Evolutionary conservation across 306 rosid species (phyloP), one percentile per base, ranked within the genome.

Genomic region (Hylodesmum podocarpum): DNA sequence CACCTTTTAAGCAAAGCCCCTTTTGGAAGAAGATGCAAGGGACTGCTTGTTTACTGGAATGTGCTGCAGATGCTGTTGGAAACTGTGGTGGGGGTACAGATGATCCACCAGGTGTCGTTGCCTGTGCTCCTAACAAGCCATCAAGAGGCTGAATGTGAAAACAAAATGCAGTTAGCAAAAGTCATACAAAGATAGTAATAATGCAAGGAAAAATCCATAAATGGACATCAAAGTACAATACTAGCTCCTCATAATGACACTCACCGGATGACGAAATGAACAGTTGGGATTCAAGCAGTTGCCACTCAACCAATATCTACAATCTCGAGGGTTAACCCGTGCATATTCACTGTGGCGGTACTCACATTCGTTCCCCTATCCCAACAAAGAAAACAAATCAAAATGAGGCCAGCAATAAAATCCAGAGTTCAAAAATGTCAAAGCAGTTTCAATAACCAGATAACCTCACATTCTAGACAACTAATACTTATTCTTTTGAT

Each of bases 301-400:
- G 16, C 99, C 98, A 78, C 86, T 89, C 89, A 91, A 87, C 99
- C 99, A 96, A 77, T 85, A 96, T 85, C 90, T 89, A 83, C 99
- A 96, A 83, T 96, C 99, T 84, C 99, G 86, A 24, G 99, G 98
- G 79, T 96, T 96, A 63, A 92, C 87, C 41, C 97, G 86, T 11
- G 99, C 99, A 73, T 85, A 88, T 74, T 96, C 99, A 63, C 97
- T 96, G 49, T 96, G 99, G 43, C 99, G 98, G 82, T 92, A 96
- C 76, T 96, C 99, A 1, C 99, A 96, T 84, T 96, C 99, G 79
- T 81, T 81, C 33, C 99, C 99, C 99, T 96, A 62, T 74, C 51
- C 65, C 78, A 58, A 85, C 43, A 58, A 73, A 62, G 68, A 40
- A 33, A 72, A 28, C 71, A 77, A 41, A 73, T 81, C 39, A 81